These are phyloP conservation scores for Tricholoma flavovirens DNA, from an alignment of 768 basidiomycete genomes.

Conservation along the genomic window DNA sequence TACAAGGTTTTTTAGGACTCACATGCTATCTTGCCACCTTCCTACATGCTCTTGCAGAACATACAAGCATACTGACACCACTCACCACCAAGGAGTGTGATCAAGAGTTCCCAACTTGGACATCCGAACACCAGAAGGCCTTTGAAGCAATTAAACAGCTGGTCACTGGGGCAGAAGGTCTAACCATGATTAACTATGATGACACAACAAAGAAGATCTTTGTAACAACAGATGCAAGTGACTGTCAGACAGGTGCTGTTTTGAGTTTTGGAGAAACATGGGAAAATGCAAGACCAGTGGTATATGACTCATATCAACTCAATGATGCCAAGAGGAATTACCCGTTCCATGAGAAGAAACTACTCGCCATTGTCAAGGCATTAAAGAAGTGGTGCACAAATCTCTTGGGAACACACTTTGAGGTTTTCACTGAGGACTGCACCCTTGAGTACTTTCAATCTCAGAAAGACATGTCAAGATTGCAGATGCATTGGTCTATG, in stretches of 20 bases:
- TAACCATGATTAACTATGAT: slow-evolving; percentile 24
- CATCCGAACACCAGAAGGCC: slow-evolving; percentile 12
- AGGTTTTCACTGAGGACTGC: slow-evolving; percentile 27
- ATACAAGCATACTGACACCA: slow-evolving; percentile 15
- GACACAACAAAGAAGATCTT: slow-evolving; percentile 20
- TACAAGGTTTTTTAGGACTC: slow-evolving; percentile 24
- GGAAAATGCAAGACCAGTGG: slow-evolving; percentile 24
- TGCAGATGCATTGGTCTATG: slow-evolving; percentile 28
- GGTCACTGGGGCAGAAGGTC: slow-evolving; percentile 16
- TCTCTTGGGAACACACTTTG: slow-evolving; percentile 12
- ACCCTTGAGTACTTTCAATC: slow-evolving; percentile 25
- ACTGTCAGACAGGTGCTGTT: slow-evolving; percentile 19
- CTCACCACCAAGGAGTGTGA: background rate
- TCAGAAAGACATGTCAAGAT: slow-evolving; percentile 12
- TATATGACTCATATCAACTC: slow-evolving; percentile 17
- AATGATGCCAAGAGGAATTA: slow-evolving; percentile 23
- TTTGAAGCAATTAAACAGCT: slow-evolving; percentile 24
- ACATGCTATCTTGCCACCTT: slow-evolving; percentile 24
- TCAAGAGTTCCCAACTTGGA: slow-evolving; percentile 23
- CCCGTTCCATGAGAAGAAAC: slow-evolving; percentile 27
- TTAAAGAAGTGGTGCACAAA: slow-evolving; percentile 18
- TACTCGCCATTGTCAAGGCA: slow-evolving; percentile 25
- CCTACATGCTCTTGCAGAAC: slow-evolving; percentile 23
- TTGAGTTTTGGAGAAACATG: slow-evolving; percentile 22
- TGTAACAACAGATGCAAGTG: slow-evolving; percentile 23